These are phyloP conservation scores for Xylaria sp. DNA, from an alignment of 2,329 filamentous ascomycete species.

Conservation along the genomic window DNA sequence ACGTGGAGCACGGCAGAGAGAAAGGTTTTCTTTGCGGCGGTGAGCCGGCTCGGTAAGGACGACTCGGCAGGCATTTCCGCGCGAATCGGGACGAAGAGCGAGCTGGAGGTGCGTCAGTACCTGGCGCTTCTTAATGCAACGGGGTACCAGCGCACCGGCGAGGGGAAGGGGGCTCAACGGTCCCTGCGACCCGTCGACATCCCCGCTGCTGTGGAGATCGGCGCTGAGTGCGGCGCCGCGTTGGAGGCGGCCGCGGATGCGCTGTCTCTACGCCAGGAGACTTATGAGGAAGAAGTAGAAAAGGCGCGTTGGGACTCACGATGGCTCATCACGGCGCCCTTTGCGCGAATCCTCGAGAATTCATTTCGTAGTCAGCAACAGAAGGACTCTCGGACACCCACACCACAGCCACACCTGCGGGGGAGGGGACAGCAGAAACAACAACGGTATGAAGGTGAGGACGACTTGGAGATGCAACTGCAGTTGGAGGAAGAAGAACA, in stretches of 20 bases:
- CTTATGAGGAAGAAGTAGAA: constrained; percentile 65
- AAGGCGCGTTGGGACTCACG: constrained; percentile 62
- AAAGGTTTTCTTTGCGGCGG: constrained; percentile 66
- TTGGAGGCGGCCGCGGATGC: constrained; percentile 73
- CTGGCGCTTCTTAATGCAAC: constrained; percentile 62
- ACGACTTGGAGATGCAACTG: neutral
- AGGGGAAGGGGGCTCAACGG: constrained; percentile 37
- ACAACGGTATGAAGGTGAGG: neutral
- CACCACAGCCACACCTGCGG: neutral
- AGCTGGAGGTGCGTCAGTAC: constrained; percentile 75
- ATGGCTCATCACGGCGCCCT: constrained; percentile 66
- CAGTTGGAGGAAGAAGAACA: neutral
- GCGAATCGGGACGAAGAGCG: constrained; percentile 71
- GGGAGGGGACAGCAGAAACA: neutral
- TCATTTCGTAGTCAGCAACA: no score
- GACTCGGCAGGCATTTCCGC: constrained; percentile 66
- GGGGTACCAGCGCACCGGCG: constrained; percentile 44
- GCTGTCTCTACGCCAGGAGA: constrained; percentile 68
- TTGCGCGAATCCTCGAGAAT: constrained; percentile 40
- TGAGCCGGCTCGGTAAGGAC: constrained; percentile 68
- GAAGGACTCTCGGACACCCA: neutral
- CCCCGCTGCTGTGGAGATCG: constrained; percentile 75
- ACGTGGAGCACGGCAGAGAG: constrained; percentile 77
- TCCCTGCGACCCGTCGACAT: constrained; percentile 59
- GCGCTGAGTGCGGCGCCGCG: constrained; percentile 64